Evolutionary conservation across 768 basidiomycete genomes (phyloP).

Genomic region (Podaxis pistillaris): DNA sequence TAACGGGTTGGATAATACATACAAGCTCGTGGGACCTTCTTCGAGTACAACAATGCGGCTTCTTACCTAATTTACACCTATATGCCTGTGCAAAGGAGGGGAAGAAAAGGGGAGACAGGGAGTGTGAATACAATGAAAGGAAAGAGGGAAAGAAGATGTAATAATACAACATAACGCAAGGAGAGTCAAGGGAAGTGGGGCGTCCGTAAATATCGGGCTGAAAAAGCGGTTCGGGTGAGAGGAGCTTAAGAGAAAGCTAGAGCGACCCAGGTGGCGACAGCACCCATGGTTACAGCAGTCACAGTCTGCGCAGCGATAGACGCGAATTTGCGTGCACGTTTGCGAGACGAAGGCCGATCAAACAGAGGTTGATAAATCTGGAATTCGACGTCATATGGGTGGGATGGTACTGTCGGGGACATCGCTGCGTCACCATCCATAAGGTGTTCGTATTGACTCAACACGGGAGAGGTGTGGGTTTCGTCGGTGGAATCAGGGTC

Average conservation of each 20-base stretch:
- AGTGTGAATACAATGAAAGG: background rate
- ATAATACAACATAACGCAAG: constrained; percentile 4
- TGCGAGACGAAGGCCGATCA: constrained; percentile 34
- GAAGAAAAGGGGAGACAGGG: background rate
- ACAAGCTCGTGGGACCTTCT: background rate
- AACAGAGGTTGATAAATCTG: constrained; percentile 6
- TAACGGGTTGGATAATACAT: background rate
- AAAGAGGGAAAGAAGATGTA: background rate
- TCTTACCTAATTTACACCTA: background rate
- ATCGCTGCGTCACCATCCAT: background rate
- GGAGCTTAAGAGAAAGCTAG: constrained; percentile 56
- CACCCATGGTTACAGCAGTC: constrained; percentile 63
- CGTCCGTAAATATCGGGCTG: background rate
- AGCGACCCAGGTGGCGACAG: constrained; percentile 71
- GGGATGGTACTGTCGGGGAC: background rate
- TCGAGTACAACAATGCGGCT: background rate
- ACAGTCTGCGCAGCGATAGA: constrained; percentile 54
- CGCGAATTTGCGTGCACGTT: constrained; percentile 46
- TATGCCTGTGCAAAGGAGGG: background rate
- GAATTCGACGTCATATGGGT: background rate
- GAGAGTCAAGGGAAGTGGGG: background rate
- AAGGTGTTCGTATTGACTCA: background rate
- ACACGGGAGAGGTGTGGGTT: background rate
- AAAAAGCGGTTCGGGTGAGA: no score
- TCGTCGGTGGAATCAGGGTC: background rate